Base-by-base conservation (phyloP, 2,329 filamentous ascomycete species). In the Paraphoma sp. region DNA sequence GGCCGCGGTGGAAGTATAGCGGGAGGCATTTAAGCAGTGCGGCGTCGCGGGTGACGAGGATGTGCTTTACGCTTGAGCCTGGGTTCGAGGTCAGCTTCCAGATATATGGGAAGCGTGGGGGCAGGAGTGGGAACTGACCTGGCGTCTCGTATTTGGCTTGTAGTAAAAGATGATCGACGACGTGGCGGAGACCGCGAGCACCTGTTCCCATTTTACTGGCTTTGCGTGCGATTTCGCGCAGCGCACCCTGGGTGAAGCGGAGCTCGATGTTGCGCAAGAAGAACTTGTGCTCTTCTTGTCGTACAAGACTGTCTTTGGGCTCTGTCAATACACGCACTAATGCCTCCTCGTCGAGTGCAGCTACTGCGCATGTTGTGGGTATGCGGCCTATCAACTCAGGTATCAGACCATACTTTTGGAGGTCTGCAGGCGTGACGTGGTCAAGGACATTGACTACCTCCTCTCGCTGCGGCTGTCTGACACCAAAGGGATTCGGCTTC, bases 381-480 rank as follows among this genome's bases (percentile, higher is more conserved):
- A 99, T 87, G 16, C 95, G 90, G n/a, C 95, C 95, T 51, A 98
- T 90, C n/a, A 97, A 83, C 78, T 97, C 93, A 0, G 93, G 93
- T 51, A 97, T 97, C 72, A 97, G 92, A 12, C 93, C 94, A 70
- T 93, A 97, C 43, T 84, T 86, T 76, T 96, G 92, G 1, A 96
- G 81, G 68, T 96, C 90, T 10, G 86, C 82, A 1, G 92, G 90
- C 4, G 87, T 90, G 28, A 90, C 85, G 18, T 95, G 84, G 63
- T 94, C 90, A 1, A 95, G 81, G 11, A 83, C 79, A 60, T 86
- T 86, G 70, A 83, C 83, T 62, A 65, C 68, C 7, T 67, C 69
- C 54, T 65, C 66, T 61, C 51, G 59, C 16, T 60, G 59, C 14
- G 60, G 59, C 31, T 62, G 53, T 36, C 53, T 63, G 28, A 64